These are phyloP conservation scores for Auriscalpium orientale DNA, from an alignment of 768 basidiomycete species.

Conservation along the genomic window DNA sequence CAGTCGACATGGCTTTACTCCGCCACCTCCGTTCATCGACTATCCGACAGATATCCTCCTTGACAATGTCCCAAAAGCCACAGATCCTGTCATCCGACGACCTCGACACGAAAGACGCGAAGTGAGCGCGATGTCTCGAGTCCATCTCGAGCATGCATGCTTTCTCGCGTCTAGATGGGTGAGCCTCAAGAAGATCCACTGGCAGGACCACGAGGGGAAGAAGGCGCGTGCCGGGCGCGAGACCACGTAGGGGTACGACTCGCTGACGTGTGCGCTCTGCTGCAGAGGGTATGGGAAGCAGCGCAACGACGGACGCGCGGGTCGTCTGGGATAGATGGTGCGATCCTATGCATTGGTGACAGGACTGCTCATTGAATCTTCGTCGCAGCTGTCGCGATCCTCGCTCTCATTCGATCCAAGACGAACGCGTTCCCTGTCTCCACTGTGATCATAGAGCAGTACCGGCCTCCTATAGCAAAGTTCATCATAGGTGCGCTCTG, in stretches of 20 bases:
- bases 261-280: conserved; percentile 1
- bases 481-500: conserved; percentile 56
- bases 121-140: conserved; percentile 1
- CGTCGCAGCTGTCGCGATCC: conserved; percentile 68
- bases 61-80: conserved; percentile 8
- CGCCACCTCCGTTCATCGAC: too few relatives aligned
- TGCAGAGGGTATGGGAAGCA: conserved; percentile 80
- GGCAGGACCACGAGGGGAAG: conserved; percentile 69
- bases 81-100: conserved; percentile 7
- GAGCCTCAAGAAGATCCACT: conserved; percentile 73
- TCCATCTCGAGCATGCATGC: too few relatives aligned
- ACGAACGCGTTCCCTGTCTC: conserved; percentile 63
- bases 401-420: conserved; percentile 74
- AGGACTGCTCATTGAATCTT: neutral
- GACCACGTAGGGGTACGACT: neutral
- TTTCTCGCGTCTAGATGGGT: conserved; percentile 63
- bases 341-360: conserved; percentile 4
- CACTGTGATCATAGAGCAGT: conserved; percentile 87
- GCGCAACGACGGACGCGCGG: conserved; percentile 79
- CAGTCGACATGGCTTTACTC: neutral
- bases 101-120: conserved; percentile 10
- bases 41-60: neutral
- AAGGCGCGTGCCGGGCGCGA: conserved; percentile 36
- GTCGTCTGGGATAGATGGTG: conserved; percentile 76
- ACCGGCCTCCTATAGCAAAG: conserved; percentile 78